Conservation (phyloP, 2,329 filamentous ascomycete species). For the Harringtonia aguacate region DNA sequence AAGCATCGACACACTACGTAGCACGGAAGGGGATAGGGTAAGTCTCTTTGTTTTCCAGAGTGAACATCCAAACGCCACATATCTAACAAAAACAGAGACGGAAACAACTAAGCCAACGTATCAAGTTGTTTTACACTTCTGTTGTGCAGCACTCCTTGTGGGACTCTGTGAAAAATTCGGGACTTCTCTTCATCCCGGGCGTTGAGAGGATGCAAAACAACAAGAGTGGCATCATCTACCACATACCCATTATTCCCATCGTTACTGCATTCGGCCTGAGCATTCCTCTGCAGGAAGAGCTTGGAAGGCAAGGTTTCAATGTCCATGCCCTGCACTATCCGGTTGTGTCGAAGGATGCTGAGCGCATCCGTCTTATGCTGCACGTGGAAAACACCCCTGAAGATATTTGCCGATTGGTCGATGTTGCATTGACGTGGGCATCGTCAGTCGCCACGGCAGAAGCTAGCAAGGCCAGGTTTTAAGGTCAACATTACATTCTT, state of each 20-base stretch:
- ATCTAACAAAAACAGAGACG: neutral
- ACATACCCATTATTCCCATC: neutral
- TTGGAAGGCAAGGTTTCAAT: neutral
- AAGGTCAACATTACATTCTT: no score
- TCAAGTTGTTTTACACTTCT: neutral
- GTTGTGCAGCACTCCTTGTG: neutral
- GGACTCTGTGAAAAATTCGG: neutral
- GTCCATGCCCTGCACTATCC: neutral
- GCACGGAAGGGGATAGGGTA: neutral
- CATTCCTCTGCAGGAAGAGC: neutral
- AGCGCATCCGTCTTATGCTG: neutral
- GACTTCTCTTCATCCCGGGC: neutral
- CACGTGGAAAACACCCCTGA: neutral
- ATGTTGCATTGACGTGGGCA: neutral
- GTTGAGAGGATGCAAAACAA: neutral
- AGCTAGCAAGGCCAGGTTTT: no score
- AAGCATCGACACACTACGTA: neutral
- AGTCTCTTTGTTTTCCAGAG: neutral
- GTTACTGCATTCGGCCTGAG: neutral
- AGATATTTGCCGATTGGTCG: neutral
- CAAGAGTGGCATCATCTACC: no score
- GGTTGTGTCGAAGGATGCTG: neutral
- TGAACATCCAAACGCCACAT: neutral
- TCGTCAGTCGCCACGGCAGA: no score
- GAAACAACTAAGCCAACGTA: neutral